Evolutionary conservation across 441 rosid genomes (phyloP).

Genomic region (Dalechampia spathulata): DNA sequence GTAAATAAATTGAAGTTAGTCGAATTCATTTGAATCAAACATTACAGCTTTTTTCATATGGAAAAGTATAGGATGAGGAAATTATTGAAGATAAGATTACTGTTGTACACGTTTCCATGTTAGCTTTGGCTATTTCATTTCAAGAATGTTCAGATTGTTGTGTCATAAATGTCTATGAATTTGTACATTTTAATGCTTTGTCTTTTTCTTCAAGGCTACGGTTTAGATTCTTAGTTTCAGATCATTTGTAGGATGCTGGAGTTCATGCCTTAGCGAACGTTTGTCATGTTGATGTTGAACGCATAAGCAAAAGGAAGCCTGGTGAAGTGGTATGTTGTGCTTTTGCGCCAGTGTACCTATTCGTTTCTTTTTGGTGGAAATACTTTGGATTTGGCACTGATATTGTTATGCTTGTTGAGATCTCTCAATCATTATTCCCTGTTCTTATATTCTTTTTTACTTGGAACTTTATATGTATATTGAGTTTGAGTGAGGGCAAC

Average conservation of each 20-base stretch:
- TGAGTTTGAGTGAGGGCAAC: too few species aligned
- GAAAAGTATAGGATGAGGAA: too few species aligned
- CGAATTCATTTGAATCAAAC: too few species aligned
- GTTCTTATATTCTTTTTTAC: too few species aligned
- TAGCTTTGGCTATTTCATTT: not conserved
- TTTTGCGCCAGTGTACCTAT: not conserved
- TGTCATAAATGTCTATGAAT: not conserved
- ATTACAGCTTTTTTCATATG: too few species aligned
- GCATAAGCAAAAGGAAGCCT: slow-evolving; percentile 89
- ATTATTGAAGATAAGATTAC: too few species aligned
- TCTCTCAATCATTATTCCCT: too few species aligned
- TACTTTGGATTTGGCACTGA: not conserved
- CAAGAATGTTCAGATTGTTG: not conserved
- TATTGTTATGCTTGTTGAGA: not conserved
- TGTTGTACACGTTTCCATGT: too few species aligned
- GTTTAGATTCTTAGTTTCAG: slow-evolving; percentile 13
- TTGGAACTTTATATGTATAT: too few species aligned
- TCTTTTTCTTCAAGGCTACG: too few species aligned
- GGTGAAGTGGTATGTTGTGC: slow-evolving; percentile 65
- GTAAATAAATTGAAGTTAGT: too few species aligned
- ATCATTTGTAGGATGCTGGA: slow-evolving; percentile 74
- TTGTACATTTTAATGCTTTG: not conserved
- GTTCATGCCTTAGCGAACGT: slow-evolving; percentile 96
- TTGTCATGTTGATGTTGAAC: slow-evolving; percentile 90
- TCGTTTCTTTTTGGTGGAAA: not conserved